Conservation (phyloP, 805 yeast species). For the Torulaspora gathmanii region DNA sequence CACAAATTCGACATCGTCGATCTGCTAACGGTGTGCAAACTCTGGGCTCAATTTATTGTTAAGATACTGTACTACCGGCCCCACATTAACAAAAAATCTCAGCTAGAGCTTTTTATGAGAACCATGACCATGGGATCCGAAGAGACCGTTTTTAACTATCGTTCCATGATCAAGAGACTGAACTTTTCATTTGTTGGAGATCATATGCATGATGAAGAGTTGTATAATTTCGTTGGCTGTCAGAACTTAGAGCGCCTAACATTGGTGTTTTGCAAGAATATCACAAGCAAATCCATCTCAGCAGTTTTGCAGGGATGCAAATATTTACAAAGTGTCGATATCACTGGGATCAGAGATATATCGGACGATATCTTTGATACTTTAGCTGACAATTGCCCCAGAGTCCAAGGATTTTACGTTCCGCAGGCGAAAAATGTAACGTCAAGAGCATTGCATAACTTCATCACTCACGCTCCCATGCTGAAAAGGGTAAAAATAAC, state of each 20-base stretch:
- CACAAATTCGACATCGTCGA: slow-evolving; percentile 56
- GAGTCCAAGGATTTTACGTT: slow-evolving; percentile 85
- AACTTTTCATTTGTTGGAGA: slow-evolving; percentile 73
- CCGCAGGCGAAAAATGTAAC: slow-evolving; percentile 75
- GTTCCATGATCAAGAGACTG: slow-evolving; percentile 66
- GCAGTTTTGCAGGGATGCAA: slow-evolving; percentile 59
- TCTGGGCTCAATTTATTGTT: slow-evolving; percentile 73
- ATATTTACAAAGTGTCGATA: slow-evolving; percentile 76
- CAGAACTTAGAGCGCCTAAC: slow-evolving; percentile 79
- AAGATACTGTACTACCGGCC: slow-evolving; percentile 90
- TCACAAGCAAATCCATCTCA: slow-evolving; percentile 59
- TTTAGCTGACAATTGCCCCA: slow-evolving; percentile 63
- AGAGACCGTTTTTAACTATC: slow-evolving; percentile 60
- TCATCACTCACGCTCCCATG: slow-evolving; percentile 62
- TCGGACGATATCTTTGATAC: slow-evolving; percentile 66
- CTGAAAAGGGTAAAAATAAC: slow-evolving; percentile 79
- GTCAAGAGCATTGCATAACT: slow-evolving; percentile 54
- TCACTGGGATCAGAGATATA: slow-evolving; percentile 68
- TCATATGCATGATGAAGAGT: slow-evolving; percentile 57
- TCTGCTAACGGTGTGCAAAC: slow-evolving; percentile 67
- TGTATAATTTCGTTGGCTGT: slow-evolving; percentile 61
- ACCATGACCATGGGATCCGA: slow-evolving; percentile 28
- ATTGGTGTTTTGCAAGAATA: slow-evolving; percentile 67
- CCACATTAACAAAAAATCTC: slow-evolving; percentile 54
- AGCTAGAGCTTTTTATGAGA: slow-evolving; percentile 39